Percentiles rank a stretch among this genome's conserved stretches.
Conservation (phyloP, 805 yeast species). For the Yarrowia bubula region DNA sequence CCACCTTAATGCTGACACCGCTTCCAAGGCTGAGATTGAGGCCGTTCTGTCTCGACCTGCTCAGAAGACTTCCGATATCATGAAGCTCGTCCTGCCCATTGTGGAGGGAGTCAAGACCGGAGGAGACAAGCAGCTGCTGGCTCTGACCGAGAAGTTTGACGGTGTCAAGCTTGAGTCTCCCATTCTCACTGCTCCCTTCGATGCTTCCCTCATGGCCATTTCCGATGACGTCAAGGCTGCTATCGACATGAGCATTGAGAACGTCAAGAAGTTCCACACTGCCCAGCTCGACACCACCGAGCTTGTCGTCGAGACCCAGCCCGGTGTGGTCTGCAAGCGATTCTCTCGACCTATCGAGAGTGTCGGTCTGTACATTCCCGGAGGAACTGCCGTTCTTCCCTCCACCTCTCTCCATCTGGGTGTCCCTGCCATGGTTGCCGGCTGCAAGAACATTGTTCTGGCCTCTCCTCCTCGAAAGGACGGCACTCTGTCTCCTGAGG, state of each 20-base stretch:
- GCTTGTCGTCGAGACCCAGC: conserved; percentile 83
- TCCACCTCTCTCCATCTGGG: conserved; percentile 98
- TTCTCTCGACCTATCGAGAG: conserved; percentile 92
- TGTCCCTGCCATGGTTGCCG: conserved; percentile 97
- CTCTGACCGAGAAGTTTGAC: conserved; percentile 87
- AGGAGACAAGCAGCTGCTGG: conserved; percentile 89
- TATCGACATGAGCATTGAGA: conserved; percentile 83
- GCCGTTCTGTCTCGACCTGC: conserved; percentile 87
- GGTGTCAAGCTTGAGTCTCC: conserved; percentile 72
- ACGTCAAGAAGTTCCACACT: conserved; percentile 86
- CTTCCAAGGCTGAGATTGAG: conserved; percentile 48
- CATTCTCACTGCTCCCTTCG: conserved; percentile 83
- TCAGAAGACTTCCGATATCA: conserved; percentile 87
- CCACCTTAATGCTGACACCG: conserved; percentile 46
- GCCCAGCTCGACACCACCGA: conserved; percentile 75
- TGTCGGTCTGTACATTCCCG: conserved; percentile 96
- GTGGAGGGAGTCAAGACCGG: conserved; percentile 68
- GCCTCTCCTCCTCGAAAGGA: conserved; percentile 96
- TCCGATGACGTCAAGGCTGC: conserved; percentile 75
- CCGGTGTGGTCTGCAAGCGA: conserved; percentile 92
- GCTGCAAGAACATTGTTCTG: conserved; percentile 84
- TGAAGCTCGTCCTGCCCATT: conserved; percentile 89
- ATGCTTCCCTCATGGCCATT: conserved; percentile 68
- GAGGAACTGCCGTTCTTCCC: conserved; percentile 98
- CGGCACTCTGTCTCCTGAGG: conserved; percentile 94